Conservation (phyloP, 768 basidiomycete genomes). For the Tephrocybe sp. region DNA sequence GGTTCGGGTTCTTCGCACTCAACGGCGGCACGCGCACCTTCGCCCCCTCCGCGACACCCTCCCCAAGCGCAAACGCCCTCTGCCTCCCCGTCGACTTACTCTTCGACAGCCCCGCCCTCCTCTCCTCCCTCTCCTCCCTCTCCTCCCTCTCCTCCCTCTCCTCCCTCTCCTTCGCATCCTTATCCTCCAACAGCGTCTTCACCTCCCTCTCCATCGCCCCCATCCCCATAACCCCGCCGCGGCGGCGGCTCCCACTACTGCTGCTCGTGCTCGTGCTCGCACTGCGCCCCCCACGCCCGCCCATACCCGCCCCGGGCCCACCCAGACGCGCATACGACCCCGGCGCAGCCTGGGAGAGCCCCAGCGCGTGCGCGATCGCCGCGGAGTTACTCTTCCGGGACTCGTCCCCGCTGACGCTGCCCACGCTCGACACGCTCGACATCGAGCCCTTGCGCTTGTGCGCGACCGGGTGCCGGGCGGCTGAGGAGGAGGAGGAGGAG, state of each 20-base stretch:
- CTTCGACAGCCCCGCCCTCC: slow-evolving; percentile 26
- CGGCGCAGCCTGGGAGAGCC: slow-evolving; percentile 40
- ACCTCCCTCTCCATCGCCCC: slow-evolving; percentile 34
- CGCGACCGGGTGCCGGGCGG: slow-evolving; percentile 4
- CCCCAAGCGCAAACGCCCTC: slow-evolving; percentile 15
- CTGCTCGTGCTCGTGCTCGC: slow-evolving; percentile 28
- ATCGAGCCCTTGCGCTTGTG: slow-evolving; percentile 11
- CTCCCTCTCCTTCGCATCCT: slow-evolving; percentile 16
- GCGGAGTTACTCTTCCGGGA: slow-evolving; percentile 32
- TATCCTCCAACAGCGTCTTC: slow-evolving; percentile 50
- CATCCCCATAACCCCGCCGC: slow-evolving; percentile 24
- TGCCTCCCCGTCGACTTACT: slow-evolving; percentile 32
- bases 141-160: slow-evolving; percentile 29
- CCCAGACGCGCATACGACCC: slow-evolving; percentile 37
- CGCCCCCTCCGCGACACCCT: slow-evolving; percentile 8
- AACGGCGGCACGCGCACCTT: slow-evolving; percentile 9
- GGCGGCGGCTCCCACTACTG: slow-evolving; percentile 26
- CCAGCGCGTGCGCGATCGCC: slow-evolving; percentile 42
- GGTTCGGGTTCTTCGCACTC: slow-evolving; percentile 11
- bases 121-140: slow-evolving; percentile 23
- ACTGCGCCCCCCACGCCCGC: slow-evolving; percentile 26
- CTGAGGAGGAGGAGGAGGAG: too few relatives aligned
- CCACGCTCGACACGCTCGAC: slow-evolving; percentile 13
- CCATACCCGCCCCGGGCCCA: slow-evolving; percentile 33
- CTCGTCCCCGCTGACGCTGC: slow-evolving; percentile 10